phyloP scores from a whole-genome alignment of 441 rosid genomes.

The Euphorbia neoarborescens region DNA sequence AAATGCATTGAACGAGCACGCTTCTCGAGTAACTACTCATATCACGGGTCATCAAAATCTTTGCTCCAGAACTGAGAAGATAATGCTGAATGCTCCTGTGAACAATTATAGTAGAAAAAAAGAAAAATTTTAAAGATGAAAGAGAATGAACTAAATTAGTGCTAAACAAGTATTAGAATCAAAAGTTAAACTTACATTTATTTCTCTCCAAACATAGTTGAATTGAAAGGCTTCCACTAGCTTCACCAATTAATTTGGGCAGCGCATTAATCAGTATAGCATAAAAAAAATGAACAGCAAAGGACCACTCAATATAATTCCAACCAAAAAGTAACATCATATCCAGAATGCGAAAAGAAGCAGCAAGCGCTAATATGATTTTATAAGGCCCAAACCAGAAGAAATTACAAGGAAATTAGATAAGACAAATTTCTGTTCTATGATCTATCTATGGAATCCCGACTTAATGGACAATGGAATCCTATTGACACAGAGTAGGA shows the following conservation, averaged over 20 bases:
- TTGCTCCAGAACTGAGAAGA: background rate
- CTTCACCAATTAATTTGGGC: background rate
- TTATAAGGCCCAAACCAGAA: slow-evolving; percentile 1
- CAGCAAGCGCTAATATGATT: slow-evolving; percentile 3
- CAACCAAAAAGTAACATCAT: background rate
- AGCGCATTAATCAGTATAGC: background rate
- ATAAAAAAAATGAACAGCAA: background rate
- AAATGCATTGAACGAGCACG: background rate
- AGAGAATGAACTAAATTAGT: background rate
- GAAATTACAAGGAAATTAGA: slow-evolving; percentile 9
- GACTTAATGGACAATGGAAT: slow-evolving; percentile 12
- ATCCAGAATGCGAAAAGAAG: background rate
- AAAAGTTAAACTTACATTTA: background rate
- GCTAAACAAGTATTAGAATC: background rate
- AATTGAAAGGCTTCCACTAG: background rate
- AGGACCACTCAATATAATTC: background rate
- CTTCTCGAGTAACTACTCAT: background rate
- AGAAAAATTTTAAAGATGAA: background rate
- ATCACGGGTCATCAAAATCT: background rate
- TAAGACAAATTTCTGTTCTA: background rate
- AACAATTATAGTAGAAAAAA: background rate
- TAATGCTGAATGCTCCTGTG: background rate
- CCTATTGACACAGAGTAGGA: slow-evolving; percentile 2
- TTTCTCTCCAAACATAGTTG: background rate
- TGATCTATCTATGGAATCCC: background rate